Percentiles rank a stretch among this genome's conserved stretches.
Conservation (phyloP, 768 basidiomycete species). For the Lactarius quietus region DNA sequence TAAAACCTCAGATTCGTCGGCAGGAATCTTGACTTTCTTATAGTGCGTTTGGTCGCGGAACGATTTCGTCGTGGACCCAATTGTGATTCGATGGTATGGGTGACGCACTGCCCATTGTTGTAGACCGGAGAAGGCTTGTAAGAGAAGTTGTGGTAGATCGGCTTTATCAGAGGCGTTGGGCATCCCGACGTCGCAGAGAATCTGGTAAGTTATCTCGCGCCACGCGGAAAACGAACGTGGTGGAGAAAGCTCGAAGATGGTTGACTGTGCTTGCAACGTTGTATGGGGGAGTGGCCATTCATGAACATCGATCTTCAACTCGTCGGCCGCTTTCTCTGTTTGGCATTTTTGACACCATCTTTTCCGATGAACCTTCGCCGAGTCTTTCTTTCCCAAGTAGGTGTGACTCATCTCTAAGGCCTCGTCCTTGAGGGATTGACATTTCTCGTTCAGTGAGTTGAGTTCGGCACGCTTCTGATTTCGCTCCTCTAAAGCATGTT, state of each 20-base stretch:
- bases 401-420: not conserved
- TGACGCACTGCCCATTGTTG: not conserved
- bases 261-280: not conserved
- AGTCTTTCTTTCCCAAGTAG: not conserved
- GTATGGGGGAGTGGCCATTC: not conserved
- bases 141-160: not conserved
- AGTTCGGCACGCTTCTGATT: not conserved
- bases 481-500: not conserved
- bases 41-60: not conserved
- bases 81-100: not conserved
- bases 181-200: not conserved
- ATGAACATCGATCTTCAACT: not conserved
- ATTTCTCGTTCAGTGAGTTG: not conserved
- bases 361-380: not conserved
- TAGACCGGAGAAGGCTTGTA: not conserved
- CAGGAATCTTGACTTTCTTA: not conserved
- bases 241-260: not conserved
- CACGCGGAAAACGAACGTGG: slow-evolving; percentile 2
- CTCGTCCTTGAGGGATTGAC: not conserved
- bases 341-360: not conserved
- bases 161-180: not conserved
- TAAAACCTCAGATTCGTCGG: not conserved
- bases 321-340: not conserved
- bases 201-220: not conserved
- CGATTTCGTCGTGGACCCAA: not conserved